Conservation (phyloP, 176 grass and related monocot species). For the Aegilops umbellulata region DNA sequence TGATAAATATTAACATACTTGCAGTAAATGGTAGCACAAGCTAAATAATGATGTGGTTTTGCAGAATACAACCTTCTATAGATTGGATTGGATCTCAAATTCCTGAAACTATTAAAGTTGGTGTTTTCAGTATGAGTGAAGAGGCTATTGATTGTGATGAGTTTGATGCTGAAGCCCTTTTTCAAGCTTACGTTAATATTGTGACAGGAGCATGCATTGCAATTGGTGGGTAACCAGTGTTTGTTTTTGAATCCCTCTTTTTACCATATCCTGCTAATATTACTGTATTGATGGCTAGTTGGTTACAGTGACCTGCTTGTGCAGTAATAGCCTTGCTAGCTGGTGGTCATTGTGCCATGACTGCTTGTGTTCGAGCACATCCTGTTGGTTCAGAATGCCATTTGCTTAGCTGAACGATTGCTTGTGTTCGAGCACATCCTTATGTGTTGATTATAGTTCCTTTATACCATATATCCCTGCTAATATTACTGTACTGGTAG, state of each 20-base stretch:
- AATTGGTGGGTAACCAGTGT: conserved; percentile 64
- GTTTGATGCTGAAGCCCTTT: conserved; percentile 77
- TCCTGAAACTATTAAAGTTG: conserved; percentile 71
- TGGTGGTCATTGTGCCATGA: not conserved
- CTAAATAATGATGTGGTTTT: conserved; percentile 22
- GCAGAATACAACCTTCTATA: conserved; percentile 70
- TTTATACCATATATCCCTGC: not conserved
- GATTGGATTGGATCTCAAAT: conserved; percentile 89
- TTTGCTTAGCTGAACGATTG: not conserved
- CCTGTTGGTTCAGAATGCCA: conserved; percentile 9
- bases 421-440: not conserved
- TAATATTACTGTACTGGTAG: conserved; percentile 3
- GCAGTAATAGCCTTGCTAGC: not conserved
- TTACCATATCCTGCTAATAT: not conserved
- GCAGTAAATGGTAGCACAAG: conserved; percentile 1
- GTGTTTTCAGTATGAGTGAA: conserved; percentile 57
- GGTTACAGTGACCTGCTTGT: not conserved
- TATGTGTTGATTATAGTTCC: conserved; percentile 2
- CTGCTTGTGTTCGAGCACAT: not conserved
- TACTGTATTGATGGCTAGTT: conserved; percentile 1
- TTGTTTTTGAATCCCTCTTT: not conserved
- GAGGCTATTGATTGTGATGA: conserved; percentile 54
- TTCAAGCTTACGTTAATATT: conserved; percentile 96
- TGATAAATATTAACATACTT: not conserved
- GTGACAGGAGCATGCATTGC: conserved; percentile 85